Percentiles rank a stretch among this genome's conserved stretches.
phyloP scores from a whole-genome alignment of 2,329 filamentous ascomycete species.

The Scytalidium lignicola region DNA sequence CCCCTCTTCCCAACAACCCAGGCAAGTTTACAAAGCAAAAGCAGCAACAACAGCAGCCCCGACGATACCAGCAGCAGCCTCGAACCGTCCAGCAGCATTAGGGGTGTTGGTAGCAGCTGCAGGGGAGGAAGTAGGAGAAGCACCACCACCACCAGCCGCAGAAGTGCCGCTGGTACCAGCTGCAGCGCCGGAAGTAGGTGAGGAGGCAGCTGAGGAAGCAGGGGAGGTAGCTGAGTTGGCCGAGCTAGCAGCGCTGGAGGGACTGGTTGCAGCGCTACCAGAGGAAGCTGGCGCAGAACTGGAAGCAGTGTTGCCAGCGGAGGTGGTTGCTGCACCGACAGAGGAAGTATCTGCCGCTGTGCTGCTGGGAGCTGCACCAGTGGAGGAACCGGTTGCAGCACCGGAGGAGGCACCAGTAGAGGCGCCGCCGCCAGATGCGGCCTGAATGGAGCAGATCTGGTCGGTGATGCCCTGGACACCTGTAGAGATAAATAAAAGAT shows the following conservation, averaged over 20 bases:
- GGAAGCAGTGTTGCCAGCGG: background rate
- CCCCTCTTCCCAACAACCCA: too few relatives aligned
- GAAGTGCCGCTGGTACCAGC: too few relatives aligned
- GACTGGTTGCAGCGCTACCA: too few relatives aligned
- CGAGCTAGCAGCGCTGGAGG: too few relatives aligned
- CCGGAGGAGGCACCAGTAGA: background rate
- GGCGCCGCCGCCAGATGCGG: slow-evolving; percentile 2
- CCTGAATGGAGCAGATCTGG: slow-evolving; percentile 13
- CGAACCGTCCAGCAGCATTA: slow-evolving; percentile 3
- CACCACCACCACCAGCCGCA: background rate
- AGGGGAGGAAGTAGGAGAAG: slow-evolving; percentile 2
- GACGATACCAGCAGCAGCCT: slow-evolving; percentile 8
- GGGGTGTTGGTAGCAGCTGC: slow-evolving; percentile 1
- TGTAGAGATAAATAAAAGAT: background rate
- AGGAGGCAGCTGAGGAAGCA: background rate
- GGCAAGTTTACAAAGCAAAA: slow-evolving; percentile 14
- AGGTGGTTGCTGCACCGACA: background rate
- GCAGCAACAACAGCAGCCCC: slow-evolving; percentile 16
- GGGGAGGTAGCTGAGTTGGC: background rate
- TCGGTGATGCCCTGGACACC: slow-evolving; percentile 10
- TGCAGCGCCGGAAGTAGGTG: background rate
- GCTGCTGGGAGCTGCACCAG: background rate
- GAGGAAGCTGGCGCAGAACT: background rate
- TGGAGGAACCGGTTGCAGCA: background rate
- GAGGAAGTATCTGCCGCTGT: background rate